These are phyloP conservation scores for Escallonia herrerae DNA, from an alignment of 129 eudicot species.

Conservation along the genomic window DNA sequence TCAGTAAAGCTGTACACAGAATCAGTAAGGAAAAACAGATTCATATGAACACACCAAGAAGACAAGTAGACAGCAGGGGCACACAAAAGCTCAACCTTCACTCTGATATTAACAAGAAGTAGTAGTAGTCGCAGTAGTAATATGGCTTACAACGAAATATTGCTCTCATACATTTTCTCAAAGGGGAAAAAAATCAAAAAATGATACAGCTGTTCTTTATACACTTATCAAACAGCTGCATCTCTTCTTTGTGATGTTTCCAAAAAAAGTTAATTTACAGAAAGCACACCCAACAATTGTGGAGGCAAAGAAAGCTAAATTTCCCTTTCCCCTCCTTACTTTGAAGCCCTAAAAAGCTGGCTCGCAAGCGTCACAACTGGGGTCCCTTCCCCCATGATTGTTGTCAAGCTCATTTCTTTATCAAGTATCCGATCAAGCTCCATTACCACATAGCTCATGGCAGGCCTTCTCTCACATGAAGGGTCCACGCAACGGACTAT, in stretches of 20 bases:
- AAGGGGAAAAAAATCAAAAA: slow-evolving; percentile 29
- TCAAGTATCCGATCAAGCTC: slow-evolving; percentile 83
- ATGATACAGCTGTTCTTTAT: slow-evolving; percentile 66
- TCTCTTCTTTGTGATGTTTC: slow-evolving; percentile 21
- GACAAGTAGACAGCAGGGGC: background rate
- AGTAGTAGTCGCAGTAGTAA: background rate
- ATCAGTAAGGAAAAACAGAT: no score
- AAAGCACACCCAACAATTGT: slow-evolving; percentile 36
- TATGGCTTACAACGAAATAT: slow-evolving; percentile 13
- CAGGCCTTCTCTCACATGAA: slow-evolving; percentile 70
- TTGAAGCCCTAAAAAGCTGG: slow-evolving; percentile 74
- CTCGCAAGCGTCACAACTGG: slow-evolving; percentile 94
- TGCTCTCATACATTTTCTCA: slow-evolving; percentile 1
- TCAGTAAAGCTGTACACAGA: no score
- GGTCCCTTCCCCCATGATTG: slow-evolving; percentile 94
- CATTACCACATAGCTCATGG: slow-evolving; percentile 56
- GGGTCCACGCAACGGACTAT: slow-evolving; percentile 56
- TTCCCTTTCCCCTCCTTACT: slow-evolving; percentile 19
- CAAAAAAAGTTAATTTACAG: slow-evolving; percentile 11
- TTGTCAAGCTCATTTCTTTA: slow-evolving; percentile 94
- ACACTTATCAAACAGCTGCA: slow-evolving; percentile 90
- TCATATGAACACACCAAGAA: background rate
- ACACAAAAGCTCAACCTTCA: slow-evolving; percentile 22
- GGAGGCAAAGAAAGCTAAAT: slow-evolving; percentile 19
- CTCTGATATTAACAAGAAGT: slow-evolving; percentile 44